Conservation (phyloP, 768 basidiomycete genomes). For the Hortiboletus campestris region DNA sequence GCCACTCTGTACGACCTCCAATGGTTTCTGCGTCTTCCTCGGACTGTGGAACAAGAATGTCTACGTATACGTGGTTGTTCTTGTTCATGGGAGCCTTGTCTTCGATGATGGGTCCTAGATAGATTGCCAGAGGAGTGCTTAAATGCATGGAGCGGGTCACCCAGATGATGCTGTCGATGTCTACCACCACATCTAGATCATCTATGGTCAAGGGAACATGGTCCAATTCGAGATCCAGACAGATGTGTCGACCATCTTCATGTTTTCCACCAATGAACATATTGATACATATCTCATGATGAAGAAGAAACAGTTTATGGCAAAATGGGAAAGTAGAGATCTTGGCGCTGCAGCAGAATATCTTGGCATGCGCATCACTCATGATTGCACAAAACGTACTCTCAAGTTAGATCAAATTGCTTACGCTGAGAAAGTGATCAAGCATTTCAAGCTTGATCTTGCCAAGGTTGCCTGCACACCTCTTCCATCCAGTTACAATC, state of each 20-base stretch:
- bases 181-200: not conserved
- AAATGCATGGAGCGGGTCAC: not conserved
- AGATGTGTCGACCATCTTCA: not conserved
- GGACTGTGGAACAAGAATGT: conserved; percentile 14
- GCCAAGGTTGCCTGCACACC: too few relatives aligned
- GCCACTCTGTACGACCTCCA: conserved; percentile 9
- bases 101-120: not conserved
- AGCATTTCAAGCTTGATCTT: too few relatives aligned
- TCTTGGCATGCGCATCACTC: too few relatives aligned
- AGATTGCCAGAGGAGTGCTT: not conserved
- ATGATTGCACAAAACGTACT: too few relatives aligned
- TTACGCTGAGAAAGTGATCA: too few relatives aligned
- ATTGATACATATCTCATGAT: too few relatives aligned
- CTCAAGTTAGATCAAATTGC: too few relatives aligned
- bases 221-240: conserved; percentile 4
- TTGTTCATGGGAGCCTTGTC: conserved; percentile 8
- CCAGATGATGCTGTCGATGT: conserved; percentile 23
- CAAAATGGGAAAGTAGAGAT: too few relatives aligned
- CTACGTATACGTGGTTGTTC: conserved; percentile 18
- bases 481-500: too few relatives aligned
- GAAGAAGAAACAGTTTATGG: too few relatives aligned
- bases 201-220: not conserved
- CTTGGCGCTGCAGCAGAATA: too few relatives aligned
- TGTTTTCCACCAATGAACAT: too few relatives aligned
- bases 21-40: not conserved